A percentile compares a stretch with the other conserved stretches of the same genome.
Evolutionary conservation across 2,329 filamentous ascomycete genomes (phyloP).

Genomic region (Rhynchosporium graminicola): DNA sequence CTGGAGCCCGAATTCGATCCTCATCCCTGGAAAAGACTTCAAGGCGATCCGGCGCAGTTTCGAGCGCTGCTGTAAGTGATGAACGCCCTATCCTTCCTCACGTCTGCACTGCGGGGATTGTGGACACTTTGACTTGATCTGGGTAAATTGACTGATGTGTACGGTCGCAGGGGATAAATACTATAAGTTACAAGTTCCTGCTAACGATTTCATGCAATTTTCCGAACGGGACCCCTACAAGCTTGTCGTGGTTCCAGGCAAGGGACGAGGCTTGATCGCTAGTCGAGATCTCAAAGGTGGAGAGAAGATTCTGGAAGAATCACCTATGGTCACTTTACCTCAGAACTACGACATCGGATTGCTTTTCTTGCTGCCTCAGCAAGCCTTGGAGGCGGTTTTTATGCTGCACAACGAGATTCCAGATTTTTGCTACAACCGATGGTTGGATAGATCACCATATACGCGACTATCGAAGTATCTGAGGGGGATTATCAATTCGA

Average conservation of each 20-base stretch:
- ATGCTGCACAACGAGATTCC: not conserved
- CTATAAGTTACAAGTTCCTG: too few relatives aligned
- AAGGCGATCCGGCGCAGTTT: too few relatives aligned
- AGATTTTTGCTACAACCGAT: not conserved
- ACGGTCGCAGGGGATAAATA: too few relatives aligned
- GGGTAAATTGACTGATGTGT: too few relatives aligned
- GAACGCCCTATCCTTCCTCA: too few relatives aligned
- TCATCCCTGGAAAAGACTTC: too few relatives aligned
- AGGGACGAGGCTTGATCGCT: not conserved
- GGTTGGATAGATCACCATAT: not conserved
- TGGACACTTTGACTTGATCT: too few relatives aligned
- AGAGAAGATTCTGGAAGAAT: not conserved
- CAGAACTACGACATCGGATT: not conserved
- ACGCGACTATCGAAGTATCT: not conserved
- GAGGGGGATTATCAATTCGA: not conserved
- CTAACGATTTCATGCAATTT: not conserved
- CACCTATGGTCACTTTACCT: not conserved
- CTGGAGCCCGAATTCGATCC: too few relatives aligned
- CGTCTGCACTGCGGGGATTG: too few relatives aligned
- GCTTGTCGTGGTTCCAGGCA: not conserved
- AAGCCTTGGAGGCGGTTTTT: not conserved
- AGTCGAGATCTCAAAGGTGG: not conserved
- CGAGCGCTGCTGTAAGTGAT: too few relatives aligned
- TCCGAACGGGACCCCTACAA: not conserved
- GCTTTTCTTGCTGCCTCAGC: not conserved